These are phyloP conservation scores for Vachellia pachyceras DNA, from an alignment of 306 rosid species.

Conservation along the genomic window DNA sequence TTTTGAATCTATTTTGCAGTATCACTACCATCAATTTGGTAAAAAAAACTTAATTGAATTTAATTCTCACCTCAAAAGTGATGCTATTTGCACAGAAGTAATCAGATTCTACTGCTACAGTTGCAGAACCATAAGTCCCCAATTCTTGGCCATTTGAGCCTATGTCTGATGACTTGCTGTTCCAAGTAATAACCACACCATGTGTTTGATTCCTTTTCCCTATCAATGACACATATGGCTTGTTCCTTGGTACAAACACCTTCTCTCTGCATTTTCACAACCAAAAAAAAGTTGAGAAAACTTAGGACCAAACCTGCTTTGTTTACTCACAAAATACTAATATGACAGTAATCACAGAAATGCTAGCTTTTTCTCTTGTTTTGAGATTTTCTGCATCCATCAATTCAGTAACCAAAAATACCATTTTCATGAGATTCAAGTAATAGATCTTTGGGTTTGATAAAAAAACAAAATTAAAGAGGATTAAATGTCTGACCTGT, in stretches of 20 bases:
- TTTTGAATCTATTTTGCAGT: background rate
- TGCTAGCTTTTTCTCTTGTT: background rate
- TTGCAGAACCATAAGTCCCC: constrained; percentile 79
- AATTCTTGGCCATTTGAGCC: constrained; percentile 56
- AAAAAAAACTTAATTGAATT: background rate
- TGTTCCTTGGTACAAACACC: constrained; percentile 66
- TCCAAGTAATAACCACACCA: constrained; percentile 70
- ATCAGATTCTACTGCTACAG: constrained; percentile 77
- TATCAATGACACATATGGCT: constrained; percentile 84
- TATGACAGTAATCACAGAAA: background rate
- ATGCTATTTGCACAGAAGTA: constrained; percentile 80
- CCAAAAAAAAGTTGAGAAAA: background rate
- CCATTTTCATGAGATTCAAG: background rate
- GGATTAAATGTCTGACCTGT: constrained; percentile 56
- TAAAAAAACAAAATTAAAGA: background rate
- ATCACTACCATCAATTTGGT: background rate
- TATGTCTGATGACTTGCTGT: constrained; percentile 77
- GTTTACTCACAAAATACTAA: background rate
- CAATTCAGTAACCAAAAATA: background rate
- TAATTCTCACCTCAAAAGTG: constrained; percentile 69
- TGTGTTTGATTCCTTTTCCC: constrained; percentile 56
- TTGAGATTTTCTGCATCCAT: no score
- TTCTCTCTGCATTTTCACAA: constrained; percentile 63
- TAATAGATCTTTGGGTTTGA: background rate
- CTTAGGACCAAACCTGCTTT: background rate